Evolutionary conservation across 805 yeast species (phyloP).

Genomic region (Hanseniaspora mollemarum): DNA sequence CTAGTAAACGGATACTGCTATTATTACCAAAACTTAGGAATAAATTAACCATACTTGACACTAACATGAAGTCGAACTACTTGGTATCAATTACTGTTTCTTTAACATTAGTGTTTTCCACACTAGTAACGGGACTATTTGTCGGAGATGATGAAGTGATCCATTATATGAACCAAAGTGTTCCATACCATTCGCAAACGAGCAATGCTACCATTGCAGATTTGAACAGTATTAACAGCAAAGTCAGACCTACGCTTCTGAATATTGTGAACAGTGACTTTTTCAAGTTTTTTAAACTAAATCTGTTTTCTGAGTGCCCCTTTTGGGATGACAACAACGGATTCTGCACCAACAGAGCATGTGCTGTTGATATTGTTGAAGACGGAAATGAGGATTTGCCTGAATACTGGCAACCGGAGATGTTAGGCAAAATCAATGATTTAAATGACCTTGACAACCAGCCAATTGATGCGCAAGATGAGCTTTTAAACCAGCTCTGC

Average conservation of each 20-base stretch:
- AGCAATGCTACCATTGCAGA: slow-evolving; percentile 37
- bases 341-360: slow-evolving; percentile 73
- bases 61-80: neutral
- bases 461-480: slow-evolving; percentile 27
- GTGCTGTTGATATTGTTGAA: slow-evolving; percentile 78
- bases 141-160: neutral
- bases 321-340: slow-evolving; percentile 71
- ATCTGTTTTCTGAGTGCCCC: slow-evolving; percentile 73
- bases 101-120: neutral
- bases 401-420: slow-evolving; percentile 62
- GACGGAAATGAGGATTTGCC: slow-evolving; percentile 55
- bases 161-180: slow-evolving; percentile 6
- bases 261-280: slow-evolving; percentile 61
- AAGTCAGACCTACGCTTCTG: slow-evolving; percentile 46
- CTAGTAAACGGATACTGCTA: too few relatives aligned
- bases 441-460: slow-evolving; percentile 24
- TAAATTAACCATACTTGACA: too few relatives aligned
- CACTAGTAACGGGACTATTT: neutral
- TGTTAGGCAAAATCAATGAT: slow-evolving; percentile 35
- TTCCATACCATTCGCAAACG: slow-evolving; percentile 18
- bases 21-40: too few relatives aligned
- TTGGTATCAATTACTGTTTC: slow-evolving; percentile 13
- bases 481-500: slow-evolving; percentile 33
- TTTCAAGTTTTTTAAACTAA: slow-evolving; percentile 77
- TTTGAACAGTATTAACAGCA: slow-evolving; percentile 41